These are phyloP conservation scores for Acacia confusa DNA, from an alignment of 306 rosid species.

Conservation along the genomic window DNA sequence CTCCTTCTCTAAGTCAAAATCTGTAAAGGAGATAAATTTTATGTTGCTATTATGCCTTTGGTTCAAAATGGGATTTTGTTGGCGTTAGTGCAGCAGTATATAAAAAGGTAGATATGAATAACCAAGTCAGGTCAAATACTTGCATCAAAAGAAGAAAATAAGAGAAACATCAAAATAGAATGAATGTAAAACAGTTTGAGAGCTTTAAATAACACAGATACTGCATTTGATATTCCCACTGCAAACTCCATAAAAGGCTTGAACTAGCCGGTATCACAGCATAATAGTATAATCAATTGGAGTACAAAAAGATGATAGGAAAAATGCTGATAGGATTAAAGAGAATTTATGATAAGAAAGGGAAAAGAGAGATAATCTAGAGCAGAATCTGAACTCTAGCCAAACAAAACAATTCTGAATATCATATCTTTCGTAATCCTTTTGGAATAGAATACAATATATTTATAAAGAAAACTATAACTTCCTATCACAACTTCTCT, in stretches of 20 bases:
- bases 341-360: too few species aligned
- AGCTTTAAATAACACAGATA: not conserved
- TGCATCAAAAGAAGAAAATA: not conserved
- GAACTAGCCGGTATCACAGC: not conserved
- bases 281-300: not conserved
- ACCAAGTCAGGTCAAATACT: constrained; percentile 4
- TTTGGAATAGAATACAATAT: too few species aligned
- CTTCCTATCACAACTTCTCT: too few species aligned
- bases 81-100: not conserved
- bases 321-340: not conserved
- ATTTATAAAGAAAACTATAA: too few species aligned
- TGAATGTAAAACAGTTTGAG: not conserved
- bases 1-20: constrained; percentile 95
- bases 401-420: too few species aligned
- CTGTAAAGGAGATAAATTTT: constrained; percentile 41
- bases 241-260: not conserved
- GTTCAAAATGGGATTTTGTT: not conserved
- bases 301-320: not conserved
- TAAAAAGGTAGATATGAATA: not conserved
- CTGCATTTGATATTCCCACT: not conserved
- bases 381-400: too few species aligned
- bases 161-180: not conserved
- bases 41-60: not conserved
- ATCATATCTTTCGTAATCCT: too few species aligned
- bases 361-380: too few species aligned